Conservation (phyloP, 495 filamentous ascomycete genomes). For the Usnea hakonensis region DNA sequence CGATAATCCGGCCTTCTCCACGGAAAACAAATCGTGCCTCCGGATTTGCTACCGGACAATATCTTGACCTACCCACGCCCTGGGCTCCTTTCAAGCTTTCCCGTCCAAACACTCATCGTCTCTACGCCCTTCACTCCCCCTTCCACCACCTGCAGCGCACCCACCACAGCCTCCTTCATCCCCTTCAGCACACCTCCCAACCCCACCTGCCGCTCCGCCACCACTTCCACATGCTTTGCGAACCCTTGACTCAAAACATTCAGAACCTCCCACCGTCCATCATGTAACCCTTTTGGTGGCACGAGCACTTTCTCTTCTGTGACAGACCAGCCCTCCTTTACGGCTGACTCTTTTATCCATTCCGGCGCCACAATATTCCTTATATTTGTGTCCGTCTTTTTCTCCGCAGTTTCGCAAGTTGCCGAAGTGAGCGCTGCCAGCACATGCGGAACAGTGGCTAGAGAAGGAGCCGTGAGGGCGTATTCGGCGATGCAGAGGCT, state of each 20-base stretch:
- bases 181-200: neutral
- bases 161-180: constrained; percentile 2
- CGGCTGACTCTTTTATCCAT: neutral
- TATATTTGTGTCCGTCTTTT: neutral
- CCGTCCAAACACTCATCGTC: constrained; percentile 4
- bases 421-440: constrained; percentile 1
- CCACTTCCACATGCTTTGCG: neutral
- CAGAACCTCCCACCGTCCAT: constrained; percentile 6
- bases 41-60: too few relatives aligned
- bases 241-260: neutral
- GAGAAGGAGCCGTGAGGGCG: neutral
- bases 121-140: constrained; percentile 1
- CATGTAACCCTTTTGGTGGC: neutral
- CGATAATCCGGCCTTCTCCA: too few relatives aligned
- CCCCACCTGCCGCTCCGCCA: neutral
- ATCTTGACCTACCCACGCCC: too few relatives aligned
- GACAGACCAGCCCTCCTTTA: neutral
- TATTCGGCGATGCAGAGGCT: constrained; percentile 7
- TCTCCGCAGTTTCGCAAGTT: neutral
- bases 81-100: neutral
- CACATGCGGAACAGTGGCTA: constrained; percentile 3
- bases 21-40: too few relatives aligned
- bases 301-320: neutral
- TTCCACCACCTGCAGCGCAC: neutral
- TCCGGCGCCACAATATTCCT: neutral